A percentile compares a stretch with the other conserved stretches of the same genome.
Conservation (phyloP, 176 grass and related monocot genomes). For the Leersia perrieri region DNA sequence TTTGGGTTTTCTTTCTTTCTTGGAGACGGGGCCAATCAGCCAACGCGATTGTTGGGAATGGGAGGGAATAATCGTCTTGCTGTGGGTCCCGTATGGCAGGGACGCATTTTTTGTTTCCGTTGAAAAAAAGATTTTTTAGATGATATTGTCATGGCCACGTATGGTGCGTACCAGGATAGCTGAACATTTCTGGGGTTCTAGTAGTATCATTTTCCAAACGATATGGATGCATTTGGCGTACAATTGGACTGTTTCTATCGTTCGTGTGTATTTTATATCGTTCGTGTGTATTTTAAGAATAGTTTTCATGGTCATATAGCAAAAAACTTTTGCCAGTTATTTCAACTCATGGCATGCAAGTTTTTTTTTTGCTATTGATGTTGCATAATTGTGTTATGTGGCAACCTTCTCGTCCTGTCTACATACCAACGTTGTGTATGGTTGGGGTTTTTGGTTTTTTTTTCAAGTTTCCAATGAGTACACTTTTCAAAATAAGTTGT, state of each 20-base stretch:
- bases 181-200: neutral
- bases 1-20: constrained; percentile 25
- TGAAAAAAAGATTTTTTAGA: neutral
- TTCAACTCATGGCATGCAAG: no score
- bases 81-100: neutral
- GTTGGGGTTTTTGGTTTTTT: no score
- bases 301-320: no score
- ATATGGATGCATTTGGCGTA: neutral
- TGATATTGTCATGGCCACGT: neutral
- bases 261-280: no score
- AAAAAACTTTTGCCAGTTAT: no score
- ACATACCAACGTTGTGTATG: no score
- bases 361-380: no score
- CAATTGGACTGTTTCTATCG: neutral
- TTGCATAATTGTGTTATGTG: no score
- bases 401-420: no score
- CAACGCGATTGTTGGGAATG: neutral
- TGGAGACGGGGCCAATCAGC: constrained; percentile 37
- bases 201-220: neutral
- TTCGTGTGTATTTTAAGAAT: no score
- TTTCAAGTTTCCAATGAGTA: no score
- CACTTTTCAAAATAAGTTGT: no score
- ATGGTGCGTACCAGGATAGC: neutral
- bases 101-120: neutral
- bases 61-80: neutral